Percentiles rank a stretch among this genome's conserved stretches.
Conservation (phyloP, 1,139 yeast species). For the Kurtzmaniella quercitrusa region DNA sequence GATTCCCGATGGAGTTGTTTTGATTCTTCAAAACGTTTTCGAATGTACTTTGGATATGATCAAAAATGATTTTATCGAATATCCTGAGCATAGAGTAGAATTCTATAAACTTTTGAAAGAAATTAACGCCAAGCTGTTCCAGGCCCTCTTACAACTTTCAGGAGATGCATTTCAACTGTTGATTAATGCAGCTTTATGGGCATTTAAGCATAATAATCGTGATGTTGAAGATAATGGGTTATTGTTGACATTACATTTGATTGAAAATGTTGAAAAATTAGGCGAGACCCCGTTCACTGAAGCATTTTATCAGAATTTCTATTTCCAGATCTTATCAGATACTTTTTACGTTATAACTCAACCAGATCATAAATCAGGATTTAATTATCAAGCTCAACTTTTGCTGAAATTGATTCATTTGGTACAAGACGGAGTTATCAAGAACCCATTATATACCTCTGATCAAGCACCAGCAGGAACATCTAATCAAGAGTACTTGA, state of each 20-base stretch:
- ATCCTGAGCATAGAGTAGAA: conserved; percentile 97
- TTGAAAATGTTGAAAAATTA: conserved; percentile 76
- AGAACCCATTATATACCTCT: conserved; percentile 68
- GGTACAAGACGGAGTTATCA: conserved; percentile 71
- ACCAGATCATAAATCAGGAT: conserved; percentile 96
- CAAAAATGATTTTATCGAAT: conserved; percentile 89
- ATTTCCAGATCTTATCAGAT: conserved; percentile 85
- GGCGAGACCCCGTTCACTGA: conserved; percentile 76
- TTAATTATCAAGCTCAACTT: conserved; percentile 80
- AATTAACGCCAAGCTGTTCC: conserved; percentile 80
- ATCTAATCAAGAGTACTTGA: conserved; percentile 71
- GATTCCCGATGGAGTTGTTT: conserved; percentile 87
- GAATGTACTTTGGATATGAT: conserved; percentile 95
- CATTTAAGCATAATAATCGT: conserved; percentile 92
- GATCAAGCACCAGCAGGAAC: conserved; percentile 84
- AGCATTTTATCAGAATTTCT: conserved; percentile 84
- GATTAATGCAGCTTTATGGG: conserved; percentile 95
- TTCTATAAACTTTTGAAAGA: conserved; percentile 86
- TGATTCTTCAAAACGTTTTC: conserved; percentile 85
- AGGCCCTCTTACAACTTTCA: conserved; percentile 81
- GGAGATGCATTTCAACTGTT: conserved; percentile 90
- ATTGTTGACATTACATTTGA: conserved; percentile 72
- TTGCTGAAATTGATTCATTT: conserved; percentile 80
- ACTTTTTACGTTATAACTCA: conserved; percentile 92
- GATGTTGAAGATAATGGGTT: conserved; percentile 93